These are phyloP conservation scores for Coniochaeta hoffmannii DNA, from an alignment of 2,329 filamentous ascomycete genomes.

Conservation along the genomic window DNA sequence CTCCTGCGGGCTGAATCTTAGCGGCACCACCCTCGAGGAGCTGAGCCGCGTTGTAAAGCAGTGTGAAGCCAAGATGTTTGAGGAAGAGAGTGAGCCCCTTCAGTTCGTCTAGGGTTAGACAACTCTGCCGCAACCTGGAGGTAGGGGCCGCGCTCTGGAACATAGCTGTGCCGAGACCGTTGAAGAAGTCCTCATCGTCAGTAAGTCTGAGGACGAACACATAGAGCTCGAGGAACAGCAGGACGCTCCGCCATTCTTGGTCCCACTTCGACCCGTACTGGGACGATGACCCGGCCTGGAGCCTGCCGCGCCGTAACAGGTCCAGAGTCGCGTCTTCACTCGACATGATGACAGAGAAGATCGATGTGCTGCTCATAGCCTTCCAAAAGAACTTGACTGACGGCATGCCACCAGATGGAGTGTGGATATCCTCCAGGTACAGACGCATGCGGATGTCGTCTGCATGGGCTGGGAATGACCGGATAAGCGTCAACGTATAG, in stretches of 20 bases:
- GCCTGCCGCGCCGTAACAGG: slow-evolving; percentile 16
- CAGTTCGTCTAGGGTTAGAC: slow-evolving; percentile 64
- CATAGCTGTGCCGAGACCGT: slow-evolving; percentile 33
- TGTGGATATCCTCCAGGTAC: slow-evolving; percentile 64
- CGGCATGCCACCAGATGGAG: slow-evolving; percentile 38
- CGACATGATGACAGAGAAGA: slow-evolving; percentile 27
- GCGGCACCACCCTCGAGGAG: slow-evolving; percentile 23
- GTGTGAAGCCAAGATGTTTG: slow-evolving; percentile 81
- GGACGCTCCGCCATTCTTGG: slow-evolving; percentile 80
- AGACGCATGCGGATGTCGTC: slow-evolving; percentile 95
- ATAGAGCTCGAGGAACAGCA: slow-evolving; percentile 91
- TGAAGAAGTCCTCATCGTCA: slow-evolving; percentile 93
- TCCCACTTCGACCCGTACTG: slow-evolving; percentile 27
- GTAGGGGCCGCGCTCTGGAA: slow-evolving; percentile 29
- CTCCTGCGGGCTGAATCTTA: not conserved
- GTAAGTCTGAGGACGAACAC: slow-evolving; percentile 87
- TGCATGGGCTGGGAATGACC: slow-evolving; percentile 72
- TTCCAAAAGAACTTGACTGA: slow-evolving; percentile 84
- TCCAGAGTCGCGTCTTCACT: slow-evolving; percentile 20
- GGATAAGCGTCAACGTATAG: slow-evolving; percentile 77
- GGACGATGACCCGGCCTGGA: slow-evolving; percentile 6
- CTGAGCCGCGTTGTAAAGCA: slow-evolving; percentile 77
- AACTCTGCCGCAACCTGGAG: slow-evolving; percentile 53
- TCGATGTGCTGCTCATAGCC: slow-evolving; percentile 36
- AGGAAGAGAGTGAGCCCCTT: slow-evolving; percentile 72